Base-by-base conservation (phyloP, 2,329 filamentous ascomycete species). In the Colletotrichum noveboracense region DNA sequence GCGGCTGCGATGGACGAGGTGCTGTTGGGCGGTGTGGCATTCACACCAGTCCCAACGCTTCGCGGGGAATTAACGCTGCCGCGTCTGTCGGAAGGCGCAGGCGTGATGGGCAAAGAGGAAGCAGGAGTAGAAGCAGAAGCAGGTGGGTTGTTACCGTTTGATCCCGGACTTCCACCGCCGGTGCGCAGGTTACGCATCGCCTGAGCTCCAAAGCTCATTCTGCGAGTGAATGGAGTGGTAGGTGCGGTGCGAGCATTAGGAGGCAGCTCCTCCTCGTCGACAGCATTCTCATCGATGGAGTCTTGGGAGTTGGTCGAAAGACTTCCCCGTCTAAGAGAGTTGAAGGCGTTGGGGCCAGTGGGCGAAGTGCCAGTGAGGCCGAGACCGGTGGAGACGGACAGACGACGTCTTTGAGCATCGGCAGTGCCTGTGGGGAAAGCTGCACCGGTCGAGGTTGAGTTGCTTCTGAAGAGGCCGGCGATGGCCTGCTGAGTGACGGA, bases 141-240 rank as follows among this genome's bases (percentile, higher is more conserved):
- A 80, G 84, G 89, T 84, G 80, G 83, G 55, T 79, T 87, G 89
- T 90, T 92, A 92, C 91, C 92, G 86, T 91, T 91, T 82, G 86
- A 84, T 81, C 90, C 91, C 82, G 92, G 89, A 82, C 92, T 93
- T 81, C 87, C 88, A 80, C 89, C 88, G 43, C 86, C 86, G 70
- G 87, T 85, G 77, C 93, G 93, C 80, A 94, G 91, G 85, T 93
- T 93, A 80, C 92, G 90, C 84, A 96, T 88, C 78, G 94, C 94
- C 83, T 95, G 92, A 76, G 94, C 94, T 76, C 96, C 96, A 81
- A 98, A 97, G 86, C 96, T 98, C 88, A 98, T 93, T 75, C 96
- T 94, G 79, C 96, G 93, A 75, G 91, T 91, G 82, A 96, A 96
- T 38, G 96, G 95, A 14, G 94, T 94, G 69, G 88, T 90, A 38